phyloP scores from a whole-genome alignment of 495 filamentous ascomycete species.

The Astrothelium subdiscretum region DNA sequence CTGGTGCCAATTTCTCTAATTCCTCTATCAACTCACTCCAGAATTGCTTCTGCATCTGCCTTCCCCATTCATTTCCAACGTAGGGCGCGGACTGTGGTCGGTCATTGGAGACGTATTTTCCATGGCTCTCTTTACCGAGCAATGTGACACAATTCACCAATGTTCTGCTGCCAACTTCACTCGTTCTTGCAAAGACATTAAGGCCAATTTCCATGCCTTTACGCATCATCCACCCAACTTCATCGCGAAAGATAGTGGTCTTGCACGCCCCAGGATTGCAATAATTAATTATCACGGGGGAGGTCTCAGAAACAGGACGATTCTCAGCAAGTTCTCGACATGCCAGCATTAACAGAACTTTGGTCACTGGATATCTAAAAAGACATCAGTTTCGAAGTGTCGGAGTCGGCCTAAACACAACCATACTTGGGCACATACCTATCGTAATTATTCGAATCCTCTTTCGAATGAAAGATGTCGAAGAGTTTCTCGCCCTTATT shows the following conservation, averaged over 20 bases:
- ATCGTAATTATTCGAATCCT: constrained; percentile 10
- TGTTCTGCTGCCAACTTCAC: neutral
- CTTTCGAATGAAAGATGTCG: constrained; percentile 1
- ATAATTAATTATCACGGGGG: neutral
- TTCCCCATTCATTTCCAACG: neutral
- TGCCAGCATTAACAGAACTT: neutral
- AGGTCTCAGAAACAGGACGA: neutral
- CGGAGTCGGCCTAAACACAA: too few species aligned
- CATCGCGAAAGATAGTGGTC: neutral
- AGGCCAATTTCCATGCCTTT: neutral
- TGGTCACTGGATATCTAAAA: neutral
- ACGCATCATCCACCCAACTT: neutral
- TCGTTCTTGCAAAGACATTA: neutral
- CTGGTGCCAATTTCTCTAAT: neutral
- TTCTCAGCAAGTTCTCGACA: neutral
- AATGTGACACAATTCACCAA: neutral
- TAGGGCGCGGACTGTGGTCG: neutral
- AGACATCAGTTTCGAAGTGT: neutral
- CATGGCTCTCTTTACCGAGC: neutral
- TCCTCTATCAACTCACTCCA: neutral
- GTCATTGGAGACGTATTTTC: neutral
- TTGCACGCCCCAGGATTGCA: constrained; percentile 5
- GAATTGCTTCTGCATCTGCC: neutral
- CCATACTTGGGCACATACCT: too few species aligned
- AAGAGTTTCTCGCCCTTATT: constrained; percentile 3